Base-by-base conservation (phyloP, 1,139 yeast genomes). In the Pichia sp. region DNA sequence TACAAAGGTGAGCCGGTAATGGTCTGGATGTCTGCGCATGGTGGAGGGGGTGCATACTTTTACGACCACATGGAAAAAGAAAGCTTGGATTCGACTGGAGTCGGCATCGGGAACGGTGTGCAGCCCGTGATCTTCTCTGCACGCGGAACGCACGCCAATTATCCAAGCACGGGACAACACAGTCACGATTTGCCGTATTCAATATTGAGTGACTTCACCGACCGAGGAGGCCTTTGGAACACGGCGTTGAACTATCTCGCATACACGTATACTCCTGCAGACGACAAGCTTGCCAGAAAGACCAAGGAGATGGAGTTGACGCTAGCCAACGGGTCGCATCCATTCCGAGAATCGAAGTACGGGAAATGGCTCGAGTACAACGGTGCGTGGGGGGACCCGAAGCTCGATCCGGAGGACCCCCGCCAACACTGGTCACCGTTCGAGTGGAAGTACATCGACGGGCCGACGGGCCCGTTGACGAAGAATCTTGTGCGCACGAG, bases 1-100 rank as follows among this genome's bases (percentile, higher is more conserved):
- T 79, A 83, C 60, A 78, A 86, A 4, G 96, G 96, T 0, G 71
- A 75, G 55, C 98, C 99, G 0, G 75, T 83, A n/a, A 79, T 86
- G 53, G 82, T 91, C n/a, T 93, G 98, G 98, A 87, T 93, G 95
- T 86, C 95, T 30, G 98, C 98, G 0, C 99, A 93, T 69, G 96
- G 97, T 1, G 97, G 98, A 10, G 99, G 99, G 3, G 86, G 91
- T 22, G 97, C 96, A 0, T 93, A 85, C 66, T 76, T 77, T 59
- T 91, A 83, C 65, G 74, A 79, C 25, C 86, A 89, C 28, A 70
- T 90, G 56, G 96, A 90, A 63, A 57, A 50, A 36, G 55, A 55
- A 31, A 53, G 57, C 8, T 25, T 48, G 12, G 46, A 50, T 31
- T 10, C 41, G 18, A 50, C 53, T 19, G 55, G 55, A 10, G 50